These are phyloP conservation scores for Backusella macrospora DNA, from an alignment of 192 early-diverging fungal species.

Conservation along the genomic window DNA sequence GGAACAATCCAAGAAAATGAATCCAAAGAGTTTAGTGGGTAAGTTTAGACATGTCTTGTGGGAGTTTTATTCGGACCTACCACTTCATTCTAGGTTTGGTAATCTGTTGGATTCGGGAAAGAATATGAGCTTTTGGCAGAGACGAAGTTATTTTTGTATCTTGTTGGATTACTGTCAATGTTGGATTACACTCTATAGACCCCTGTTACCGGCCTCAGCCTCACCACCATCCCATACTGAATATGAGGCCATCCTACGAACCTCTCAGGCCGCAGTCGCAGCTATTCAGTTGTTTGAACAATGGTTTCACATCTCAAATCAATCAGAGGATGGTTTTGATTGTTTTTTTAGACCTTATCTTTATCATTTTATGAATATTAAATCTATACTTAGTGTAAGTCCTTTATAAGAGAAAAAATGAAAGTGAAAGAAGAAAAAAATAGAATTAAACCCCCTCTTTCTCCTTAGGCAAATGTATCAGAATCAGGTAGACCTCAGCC, in stretches of 20 bases:
- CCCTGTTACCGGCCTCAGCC: neutral
- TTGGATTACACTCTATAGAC: conserved; percentile 28
- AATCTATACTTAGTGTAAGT: conserved; percentile 25
- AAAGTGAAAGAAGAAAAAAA: neutral
- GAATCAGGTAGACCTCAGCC: neutral
- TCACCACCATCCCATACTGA: neutral
- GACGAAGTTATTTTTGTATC: conserved; percentile 23
- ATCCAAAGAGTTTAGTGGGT: neutral
- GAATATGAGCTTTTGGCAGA: conserved; percentile 6
- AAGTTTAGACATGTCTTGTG: conserved; percentile 7
- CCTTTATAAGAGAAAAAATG: neutral
- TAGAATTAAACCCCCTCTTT: too few relatives aligned
- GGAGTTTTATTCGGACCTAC: neutral
- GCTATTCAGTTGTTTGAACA: conserved; percentile 6
- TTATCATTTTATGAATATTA: conserved; percentile 33
- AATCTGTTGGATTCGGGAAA: too few relatives aligned
- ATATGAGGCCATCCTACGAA: conserved; percentile 10
- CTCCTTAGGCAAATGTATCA: conserved; percentile 17
- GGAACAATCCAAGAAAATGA: conserved; percentile 5
- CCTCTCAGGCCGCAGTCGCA: conserved; percentile 23
- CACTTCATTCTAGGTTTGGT: neutral
- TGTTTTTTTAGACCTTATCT: conserved; percentile 40
- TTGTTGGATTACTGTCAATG: conserved; percentile 28
- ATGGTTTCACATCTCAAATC: conserved; percentile 9
- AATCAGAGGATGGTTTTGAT: conserved; percentile 19